Percentiles rank a stretch among this genome's conserved stretches.
phyloP scores from a whole-genome alignment of 768 basidiomycete genomes.

The Candolleomyces efflorescens region DNA sequence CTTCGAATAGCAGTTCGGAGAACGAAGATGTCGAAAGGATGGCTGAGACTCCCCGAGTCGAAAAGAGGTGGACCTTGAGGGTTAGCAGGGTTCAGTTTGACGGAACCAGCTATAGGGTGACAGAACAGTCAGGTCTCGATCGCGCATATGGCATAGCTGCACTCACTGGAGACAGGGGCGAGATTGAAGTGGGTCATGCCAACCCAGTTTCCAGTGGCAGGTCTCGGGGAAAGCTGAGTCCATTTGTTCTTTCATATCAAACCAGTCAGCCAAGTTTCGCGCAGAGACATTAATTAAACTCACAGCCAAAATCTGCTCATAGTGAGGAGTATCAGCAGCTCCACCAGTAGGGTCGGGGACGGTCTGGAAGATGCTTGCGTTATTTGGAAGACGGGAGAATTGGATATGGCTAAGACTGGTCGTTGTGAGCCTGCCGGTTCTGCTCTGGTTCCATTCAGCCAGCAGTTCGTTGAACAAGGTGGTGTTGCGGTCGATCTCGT shows the following conservation, averaged over 20 bases:
- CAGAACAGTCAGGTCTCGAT: not conserved
- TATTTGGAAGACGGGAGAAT: conserved; percentile 18
- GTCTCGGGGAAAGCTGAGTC: not conserved
- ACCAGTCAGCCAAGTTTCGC: not conserved
- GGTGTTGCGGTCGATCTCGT: not conserved
- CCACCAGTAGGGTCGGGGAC: conserved; percentile 28
- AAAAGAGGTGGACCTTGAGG: conserved; percentile 20
- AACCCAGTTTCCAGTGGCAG: not conserved
- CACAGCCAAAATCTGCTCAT: conserved; percentile 31
- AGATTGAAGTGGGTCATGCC: not conserved
- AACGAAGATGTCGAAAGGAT: conserved; percentile 18
- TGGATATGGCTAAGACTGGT: conserved; percentile 16
- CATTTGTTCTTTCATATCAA: not conserved
- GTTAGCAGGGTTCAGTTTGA: conserved; percentile 6
- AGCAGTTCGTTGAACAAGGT: conserved; percentile 7
- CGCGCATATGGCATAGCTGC: too few relatives aligned
- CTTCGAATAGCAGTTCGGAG: conserved; percentile 17
- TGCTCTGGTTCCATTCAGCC: conserved; percentile 14
- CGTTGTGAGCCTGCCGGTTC: conserved; percentile 18
- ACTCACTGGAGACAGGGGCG: not conserved
- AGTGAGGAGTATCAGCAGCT: conserved; percentile 23
- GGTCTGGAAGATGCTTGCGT: conserved; percentile 13
- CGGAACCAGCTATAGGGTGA: conserved; percentile 1
- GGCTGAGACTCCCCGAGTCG: conserved; percentile 17
- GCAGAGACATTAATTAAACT: not conserved